Evolutionary conservation across 75 land plant genomes (phyloP).

Genomic region (Pseudotsuga menziesii): DNA sequence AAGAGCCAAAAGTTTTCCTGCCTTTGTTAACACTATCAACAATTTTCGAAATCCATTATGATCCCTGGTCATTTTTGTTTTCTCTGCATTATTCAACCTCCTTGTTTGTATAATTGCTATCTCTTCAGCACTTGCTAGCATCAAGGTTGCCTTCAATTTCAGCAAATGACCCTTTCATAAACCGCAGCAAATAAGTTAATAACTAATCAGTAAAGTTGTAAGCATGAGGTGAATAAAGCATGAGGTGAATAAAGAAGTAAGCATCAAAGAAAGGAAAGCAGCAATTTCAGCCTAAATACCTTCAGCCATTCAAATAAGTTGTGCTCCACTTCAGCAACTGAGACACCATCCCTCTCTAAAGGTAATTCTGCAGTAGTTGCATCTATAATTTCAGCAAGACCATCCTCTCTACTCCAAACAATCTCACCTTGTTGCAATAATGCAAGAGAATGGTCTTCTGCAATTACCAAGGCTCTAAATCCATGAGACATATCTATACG

Average conservation of each 20-base stretch:
- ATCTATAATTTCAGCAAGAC: conserved; percentile 85
- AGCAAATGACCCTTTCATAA: conserved; percentile 71
- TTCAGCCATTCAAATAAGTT: conserved; percentile 87
- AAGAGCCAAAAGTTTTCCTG: conserved; percentile 80
- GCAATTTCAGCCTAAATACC: conserved; percentile 28
- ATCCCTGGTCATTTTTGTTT: conserved; percentile 88
- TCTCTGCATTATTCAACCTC: conserved; percentile 79
- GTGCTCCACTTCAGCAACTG: conserved; percentile 91
- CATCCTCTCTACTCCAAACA: conserved; percentile 98
- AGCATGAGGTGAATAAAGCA: background rate
- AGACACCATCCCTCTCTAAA: conserved; percentile 78
- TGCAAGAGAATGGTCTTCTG: conserved; percentile 85
- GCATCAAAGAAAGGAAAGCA: background rate
- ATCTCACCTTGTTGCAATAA: conserved; percentile 90
- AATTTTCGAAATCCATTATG: conserved; percentile 97
- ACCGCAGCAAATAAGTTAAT: conserved; percentile 7
- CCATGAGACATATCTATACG: conserved; percentile 85
- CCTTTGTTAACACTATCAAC: conserved; percentile 73
- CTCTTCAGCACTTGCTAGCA: conserved; percentile 89
- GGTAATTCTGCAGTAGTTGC: conserved; percentile 81
- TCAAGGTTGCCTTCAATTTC: conserved; percentile 86
- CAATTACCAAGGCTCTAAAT: conserved; percentile 84
- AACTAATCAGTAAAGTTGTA: background rate
- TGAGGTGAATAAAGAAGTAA: background rate
- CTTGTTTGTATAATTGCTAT: conserved; percentile 71